A percentile compares a stretch with the other conserved stretches of the same genome.
phyloP scores from a whole-genome alignment of 305 asterid genomes.

The Nicotiana rustica region DNA sequence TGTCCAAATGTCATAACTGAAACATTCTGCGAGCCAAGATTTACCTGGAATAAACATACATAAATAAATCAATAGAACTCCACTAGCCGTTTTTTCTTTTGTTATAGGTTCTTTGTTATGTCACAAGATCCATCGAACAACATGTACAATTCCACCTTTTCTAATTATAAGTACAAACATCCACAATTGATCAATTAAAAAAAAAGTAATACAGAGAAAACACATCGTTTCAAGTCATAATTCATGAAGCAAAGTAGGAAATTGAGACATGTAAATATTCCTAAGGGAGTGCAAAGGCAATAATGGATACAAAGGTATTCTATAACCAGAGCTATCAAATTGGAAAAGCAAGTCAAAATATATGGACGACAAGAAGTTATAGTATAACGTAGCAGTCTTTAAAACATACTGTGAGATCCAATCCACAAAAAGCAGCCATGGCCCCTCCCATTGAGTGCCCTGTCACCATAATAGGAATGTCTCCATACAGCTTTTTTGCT shows the following conservation, averaged over 20 bases:
- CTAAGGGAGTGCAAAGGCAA: neutral
- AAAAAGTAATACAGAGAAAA: neutral
- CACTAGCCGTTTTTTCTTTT: neutral
- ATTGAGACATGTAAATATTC: neutral
- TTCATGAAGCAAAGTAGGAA: constrained; percentile 17
- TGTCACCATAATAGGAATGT: constrained; percentile 70
- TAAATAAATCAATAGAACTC: neutral
- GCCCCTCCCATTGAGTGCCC: constrained; percentile 99
- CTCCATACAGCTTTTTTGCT: constrained; percentile 71
- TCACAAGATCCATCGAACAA: constrained; percentile 22
- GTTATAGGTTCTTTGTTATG: neutral
- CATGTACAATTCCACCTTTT: neutral
- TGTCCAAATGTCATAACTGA: constrained; percentile 96
- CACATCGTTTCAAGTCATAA: neutral
- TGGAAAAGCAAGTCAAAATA: constrained; percentile 24
- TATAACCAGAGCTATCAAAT: constrained; percentile 10
- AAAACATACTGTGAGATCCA: constrained; percentile 75
- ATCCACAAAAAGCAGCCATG: constrained; percentile 92
- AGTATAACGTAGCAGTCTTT: constrained; percentile 32
- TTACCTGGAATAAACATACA: constrained; percentile 58
- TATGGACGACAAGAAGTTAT: constrained; percentile 27
- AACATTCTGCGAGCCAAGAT: constrained; percentile 64
- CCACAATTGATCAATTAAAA: constrained; percentile 9
- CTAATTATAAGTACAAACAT: constrained; percentile 11
- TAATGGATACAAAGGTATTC: neutral